Evolutionary conservation across 2,329 filamentous ascomycete genomes (phyloP), one percentile per base, ranked within the genome.

Genomic region (Xylariomycetidae sp.): DNA sequence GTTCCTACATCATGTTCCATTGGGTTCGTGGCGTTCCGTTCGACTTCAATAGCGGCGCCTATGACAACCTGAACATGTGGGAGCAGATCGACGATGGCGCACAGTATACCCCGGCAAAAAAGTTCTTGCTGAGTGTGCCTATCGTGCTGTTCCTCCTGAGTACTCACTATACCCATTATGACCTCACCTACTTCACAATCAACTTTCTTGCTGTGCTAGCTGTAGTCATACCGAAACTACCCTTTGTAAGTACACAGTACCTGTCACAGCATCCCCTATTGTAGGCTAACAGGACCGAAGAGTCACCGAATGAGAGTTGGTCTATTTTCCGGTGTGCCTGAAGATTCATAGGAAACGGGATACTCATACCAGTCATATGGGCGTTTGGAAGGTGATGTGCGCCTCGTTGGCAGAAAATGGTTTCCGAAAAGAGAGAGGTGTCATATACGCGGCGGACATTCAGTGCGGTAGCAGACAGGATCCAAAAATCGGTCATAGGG

Each of bases 61-160:
- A 97, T 64, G 92, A 98, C 72, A 97, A 98, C 63, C 75, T 98
- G 57, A 98, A 97, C 69, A 97, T 98, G 92, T 98, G 92, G 92
- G 92, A 98, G 70, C 92, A 98, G 68, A 98, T 98, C 61, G 92
- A 98, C 70, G 94, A 97, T 55, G 92, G 92, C 29, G 92, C 92
- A 51, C 92, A 98, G 63, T 98, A 97, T 69, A 98, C 92, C 1
- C 92, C 92, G 4, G 87, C 92, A 47, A 98, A 98, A 74, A 98
- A 98, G 65, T 98, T 98, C 57, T 72, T 98, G 39, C 80, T 97
- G 51, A 88, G 84, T 54, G 90, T 97, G 20, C 92, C 92, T 25
- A 94, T 98, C 52, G 76, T 89, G 45, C 75, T 98, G 44, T 98
- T 98, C 62, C 75, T 98, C 36, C 72, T 97, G 53, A 97, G 90